phyloP scores from a whole-genome alignment of 352 stramenopile species.

The Globisporangium recalcitrans region DNA sequence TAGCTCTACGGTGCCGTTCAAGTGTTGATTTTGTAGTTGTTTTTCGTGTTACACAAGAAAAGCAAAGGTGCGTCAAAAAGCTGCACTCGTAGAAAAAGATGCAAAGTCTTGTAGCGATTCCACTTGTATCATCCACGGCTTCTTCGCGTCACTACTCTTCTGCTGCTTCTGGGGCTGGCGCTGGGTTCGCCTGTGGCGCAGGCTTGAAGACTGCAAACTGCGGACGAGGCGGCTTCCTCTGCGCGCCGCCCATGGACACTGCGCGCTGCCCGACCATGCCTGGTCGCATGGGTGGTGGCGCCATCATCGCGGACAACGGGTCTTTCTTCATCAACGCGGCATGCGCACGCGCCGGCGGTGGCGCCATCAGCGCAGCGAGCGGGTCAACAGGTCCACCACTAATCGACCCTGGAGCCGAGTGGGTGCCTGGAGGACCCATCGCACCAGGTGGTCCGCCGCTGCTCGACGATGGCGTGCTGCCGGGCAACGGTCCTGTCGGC shows the following conservation, averaged over 20 bases:
- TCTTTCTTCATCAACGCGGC: slow-evolving; percentile 77
- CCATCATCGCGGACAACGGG: slow-evolving; percentile 83
- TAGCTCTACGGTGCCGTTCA: not conserved
- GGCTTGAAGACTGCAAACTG: slow-evolving; percentile 89
- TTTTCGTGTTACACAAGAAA: slow-evolving; percentile 2
- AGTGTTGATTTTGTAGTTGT: not conserved
- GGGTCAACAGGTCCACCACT: slow-evolving; percentile 44
- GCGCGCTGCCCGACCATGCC: slow-evolving; percentile 33
- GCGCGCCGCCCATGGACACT: slow-evolving; percentile 21
- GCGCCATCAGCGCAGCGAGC: slow-evolving; percentile 78
- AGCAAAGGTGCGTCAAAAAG: not conserved
- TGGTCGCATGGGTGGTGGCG: slow-evolving; percentile 48
- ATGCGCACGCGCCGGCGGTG: slow-evolving; percentile 49
- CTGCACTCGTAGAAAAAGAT: not conserved
- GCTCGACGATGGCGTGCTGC: slow-evolving; percentile 37
- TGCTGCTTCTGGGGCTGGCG: slow-evolving; percentile 8
- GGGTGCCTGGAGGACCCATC: slow-evolving; percentile 35
- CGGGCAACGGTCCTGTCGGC: slow-evolving; percentile 55
- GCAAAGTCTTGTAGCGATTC: not conserved
- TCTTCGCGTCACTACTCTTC: slow-evolving; percentile 23
- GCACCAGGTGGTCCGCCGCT: slow-evolving; percentile 23
- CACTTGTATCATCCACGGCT: not conserved
- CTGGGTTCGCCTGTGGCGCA: slow-evolving; percentile 15
- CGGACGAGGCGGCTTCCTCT: slow-evolving; percentile 57
- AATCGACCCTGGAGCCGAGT: slow-evolving; percentile 69